These are phyloP conservation scores for Metschnikowia drakensbergensis DNA, from an alignment of 805 yeast species.

Conservation along the genomic window DNA sequence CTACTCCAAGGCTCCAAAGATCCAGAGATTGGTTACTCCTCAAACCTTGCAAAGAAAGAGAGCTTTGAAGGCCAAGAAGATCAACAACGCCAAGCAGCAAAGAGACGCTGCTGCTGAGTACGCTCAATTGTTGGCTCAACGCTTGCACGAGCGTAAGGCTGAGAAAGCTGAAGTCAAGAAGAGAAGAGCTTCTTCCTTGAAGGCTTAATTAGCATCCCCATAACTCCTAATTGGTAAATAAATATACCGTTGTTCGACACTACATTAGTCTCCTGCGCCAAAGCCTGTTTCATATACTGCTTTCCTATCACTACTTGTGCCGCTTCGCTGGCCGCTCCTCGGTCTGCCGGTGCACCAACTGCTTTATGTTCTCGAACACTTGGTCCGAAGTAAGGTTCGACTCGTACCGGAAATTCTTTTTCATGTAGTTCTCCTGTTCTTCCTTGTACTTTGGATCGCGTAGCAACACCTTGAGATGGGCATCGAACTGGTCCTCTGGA, in stretches of 20 bases:
- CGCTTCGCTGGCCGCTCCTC: not conserved
- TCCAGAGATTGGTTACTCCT: conserved; percentile 99
- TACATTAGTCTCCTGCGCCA: not conserved
- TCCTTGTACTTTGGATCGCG: conserved; percentile 76
- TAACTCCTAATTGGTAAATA: conserved; percentile 19
- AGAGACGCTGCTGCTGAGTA: conserved; percentile 99
- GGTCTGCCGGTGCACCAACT: conserved; percentile 28
- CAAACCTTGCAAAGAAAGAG: conserved; percentile 99
- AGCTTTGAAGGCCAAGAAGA: conserved; percentile 88
- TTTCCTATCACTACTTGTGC: not conserved
- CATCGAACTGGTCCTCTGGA: conserved; percentile 65
- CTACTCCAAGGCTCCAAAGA: conserved; percentile 99
- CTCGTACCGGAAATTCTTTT: conserved; percentile 47
- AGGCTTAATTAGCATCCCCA: conserved; percentile 53
- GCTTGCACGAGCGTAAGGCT: conserved; percentile 97
- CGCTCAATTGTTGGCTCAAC: conserved; percentile 97
- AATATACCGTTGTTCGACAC: conserved; percentile 17
- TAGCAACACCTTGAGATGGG: conserved; percentile 64
- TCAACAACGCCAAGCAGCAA: conserved; percentile 96
- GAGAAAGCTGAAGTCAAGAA: conserved; percentile 97
- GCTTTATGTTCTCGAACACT: conserved; percentile 59
- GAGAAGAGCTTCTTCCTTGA: conserved; percentile 99
- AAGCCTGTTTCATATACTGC: no score
- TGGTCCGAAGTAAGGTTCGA: conserved; percentile 53
- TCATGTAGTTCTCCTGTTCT: conserved; percentile 59